Evolutionary conservation across 768 basidiomycete genomes (phyloP).

Genomic region (Podaxis sp.): DNA sequence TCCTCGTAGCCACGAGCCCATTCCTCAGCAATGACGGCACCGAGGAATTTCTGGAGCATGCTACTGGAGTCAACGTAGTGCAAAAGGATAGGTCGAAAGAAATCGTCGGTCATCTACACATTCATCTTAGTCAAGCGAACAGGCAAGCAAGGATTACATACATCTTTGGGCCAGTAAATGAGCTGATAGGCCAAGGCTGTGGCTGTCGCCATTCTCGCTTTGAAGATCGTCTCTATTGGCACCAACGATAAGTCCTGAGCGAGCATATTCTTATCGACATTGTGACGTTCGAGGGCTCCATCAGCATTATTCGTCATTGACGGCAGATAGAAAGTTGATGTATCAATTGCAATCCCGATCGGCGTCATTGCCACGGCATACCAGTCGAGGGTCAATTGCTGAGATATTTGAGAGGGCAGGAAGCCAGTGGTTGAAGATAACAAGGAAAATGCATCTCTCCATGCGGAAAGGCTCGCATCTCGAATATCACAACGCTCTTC

Average conservation of each 20-base stretch:
- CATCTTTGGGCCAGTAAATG: conserved; percentile 63
- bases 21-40: conserved; percentile 87
- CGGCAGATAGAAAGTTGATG: conserved; percentile 66
- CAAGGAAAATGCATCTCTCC: conserved; percentile 68
- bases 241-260: conserved; percentile 87
- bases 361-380: conserved; percentile 89
- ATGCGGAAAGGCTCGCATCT: conserved; percentile 66
- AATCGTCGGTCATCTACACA: conserved; percentile 47
- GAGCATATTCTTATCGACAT: conserved; percentile 96
- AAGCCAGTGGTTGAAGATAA: conserved; percentile 44
- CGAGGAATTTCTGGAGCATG: conserved; percentile 87
- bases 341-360: conserved; percentile 75
- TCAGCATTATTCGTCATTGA: conserved; percentile 46
- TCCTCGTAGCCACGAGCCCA: conserved; percentile 72
- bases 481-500: conserved; percentile 90
- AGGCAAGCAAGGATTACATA: conserved; percentile 29
- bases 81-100: conserved; percentile 71
- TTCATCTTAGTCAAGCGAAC: not conserved
- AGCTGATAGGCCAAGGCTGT: conserved; percentile 74
- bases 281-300: conserved; percentile 68
- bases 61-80: conserved; percentile 86
- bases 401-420: conserved; percentile 54
- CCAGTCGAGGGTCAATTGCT: conserved; percentile 75
- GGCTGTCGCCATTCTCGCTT: conserved; percentile 77
- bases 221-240: conserved; percentile 69